These are phyloP conservation scores for Tuber brumale DNA, from an alignment of 495 filamentous ascomycete genomes.

Conservation along the genomic window DNA sequence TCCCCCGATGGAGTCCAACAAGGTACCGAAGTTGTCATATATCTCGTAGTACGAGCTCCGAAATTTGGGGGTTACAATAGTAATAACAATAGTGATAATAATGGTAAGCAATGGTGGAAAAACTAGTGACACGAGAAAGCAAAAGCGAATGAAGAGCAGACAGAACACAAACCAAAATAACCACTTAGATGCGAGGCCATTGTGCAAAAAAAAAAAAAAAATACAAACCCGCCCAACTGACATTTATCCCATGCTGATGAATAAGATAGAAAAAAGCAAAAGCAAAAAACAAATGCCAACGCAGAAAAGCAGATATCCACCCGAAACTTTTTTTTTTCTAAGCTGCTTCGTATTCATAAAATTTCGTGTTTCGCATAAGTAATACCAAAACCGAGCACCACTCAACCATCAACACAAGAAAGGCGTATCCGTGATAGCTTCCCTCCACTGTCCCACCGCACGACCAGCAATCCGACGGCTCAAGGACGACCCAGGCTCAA, in stretches of 20 bases:
- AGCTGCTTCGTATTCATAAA: conserved; percentile 6
- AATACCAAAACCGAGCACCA: background rate
- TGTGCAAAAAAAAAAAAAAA: conserved; percentile 8
- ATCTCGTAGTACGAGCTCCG: background rate
- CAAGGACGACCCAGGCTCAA: conserved; percentile 10
- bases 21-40: background rate
- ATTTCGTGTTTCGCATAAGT: conserved; percentile 1
- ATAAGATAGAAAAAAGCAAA: conserved; percentile 11
- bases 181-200: conserved; percentile 3
- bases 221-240: background rate
- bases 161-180: background rate
- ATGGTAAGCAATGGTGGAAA: background rate
- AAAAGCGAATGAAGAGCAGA: background rate
- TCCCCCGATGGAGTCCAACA: conserved; percentile 12
- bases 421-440: conserved; percentile 26
- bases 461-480: conserved; percentile 39
- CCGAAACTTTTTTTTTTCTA: conserved; percentile 7
- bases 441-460: conserved; percentile 36
- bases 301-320: conserved; percentile 1
- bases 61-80: background rate
- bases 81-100: conserved; percentile 3
- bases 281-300: conserved; percentile 5
- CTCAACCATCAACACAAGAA: conserved; percentile 27
- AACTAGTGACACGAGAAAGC: background rate
- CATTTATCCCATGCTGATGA: conserved; percentile 19